Percentiles rank a stretch among this genome's conserved stretches.
phyloP scores from a whole-genome alignment of 2,329 filamentous ascomycete genomes.

The Exophiala mesophila region DNA sequence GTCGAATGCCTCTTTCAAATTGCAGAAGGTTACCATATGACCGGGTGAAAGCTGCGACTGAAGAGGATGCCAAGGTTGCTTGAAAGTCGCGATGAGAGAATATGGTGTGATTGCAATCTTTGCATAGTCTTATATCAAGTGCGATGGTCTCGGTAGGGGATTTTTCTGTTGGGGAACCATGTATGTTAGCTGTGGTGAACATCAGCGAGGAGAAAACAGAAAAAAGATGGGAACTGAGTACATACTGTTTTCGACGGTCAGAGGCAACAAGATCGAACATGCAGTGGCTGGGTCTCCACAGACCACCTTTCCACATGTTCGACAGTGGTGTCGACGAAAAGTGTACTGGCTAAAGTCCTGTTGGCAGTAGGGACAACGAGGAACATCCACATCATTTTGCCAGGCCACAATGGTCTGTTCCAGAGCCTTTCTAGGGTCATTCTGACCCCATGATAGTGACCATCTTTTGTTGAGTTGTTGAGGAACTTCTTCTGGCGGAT shows the following conservation, averaged over 20 bases:
- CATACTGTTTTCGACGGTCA: conserved; percentile 67
- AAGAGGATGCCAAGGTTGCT: conserved; percentile 61
- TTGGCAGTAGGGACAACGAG: conserved; percentile 86
- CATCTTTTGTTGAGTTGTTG: conserved; percentile 46
- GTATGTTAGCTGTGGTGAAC: conserved; percentile 18
- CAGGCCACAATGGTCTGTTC: conserved; percentile 92
- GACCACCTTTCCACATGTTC: conserved; percentile 87
- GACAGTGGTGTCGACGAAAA: conserved; percentile 88
- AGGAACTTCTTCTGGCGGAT: conserved; percentile 60
- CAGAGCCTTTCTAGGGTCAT: conserved; percentile 69
- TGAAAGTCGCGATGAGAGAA: conserved; percentile 74
- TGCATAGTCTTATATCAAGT: conserved; percentile 85
- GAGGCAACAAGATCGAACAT: conserved; percentile 77
- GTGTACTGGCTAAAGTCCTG: conserved; percentile 93
- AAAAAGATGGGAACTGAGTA: conserved; percentile 16
- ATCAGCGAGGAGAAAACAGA: conserved; percentile 20
- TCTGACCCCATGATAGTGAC: conserved; percentile 57
- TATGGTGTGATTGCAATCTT: conserved; percentile 70
- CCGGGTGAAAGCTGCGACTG: conserved; percentile 52
- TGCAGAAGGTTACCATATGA: conserved; percentile 79
- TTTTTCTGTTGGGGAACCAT: conserved; percentile 24
- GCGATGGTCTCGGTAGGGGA: conserved; percentile 48
- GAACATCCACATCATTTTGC: conserved; percentile 82
- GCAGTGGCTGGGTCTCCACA: conserved; percentile 80
- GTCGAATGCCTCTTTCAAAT: conserved; percentile 79